Base-by-base conservation (phyloP, 148 eudicot species). In the Nepenthes gracilis region DNA sequence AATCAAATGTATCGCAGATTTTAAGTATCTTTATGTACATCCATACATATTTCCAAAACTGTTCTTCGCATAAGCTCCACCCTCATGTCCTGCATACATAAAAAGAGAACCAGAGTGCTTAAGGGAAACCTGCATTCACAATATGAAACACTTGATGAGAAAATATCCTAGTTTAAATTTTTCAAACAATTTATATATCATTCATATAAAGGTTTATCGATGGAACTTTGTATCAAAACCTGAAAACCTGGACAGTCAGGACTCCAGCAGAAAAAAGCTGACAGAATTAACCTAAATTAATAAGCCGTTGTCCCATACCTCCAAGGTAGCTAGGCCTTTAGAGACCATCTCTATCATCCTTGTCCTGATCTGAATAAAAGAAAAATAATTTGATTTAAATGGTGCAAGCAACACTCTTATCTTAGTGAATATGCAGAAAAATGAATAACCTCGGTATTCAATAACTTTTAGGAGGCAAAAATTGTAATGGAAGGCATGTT, bases 51-150 rank as follows among this genome's bases (percentile, higher is more conserved):
- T 93, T 60, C 99, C 99, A 63, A 71, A 93, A 69, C 99, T 93
- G 69, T 93, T 93, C 75, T 93, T 93, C 33, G 99, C 99, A 78
- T 88, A 93, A 61, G 99, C 96, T 67, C 99, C 99, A 57, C 99
- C 99, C 61, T 84, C 77, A 66, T 88, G 96, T 61, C 99, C 96
- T 65, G 99, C 99, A 58, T 93, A 93, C 99, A 93, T 93, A 72
- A 93, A 93, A 75, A 93, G 84, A 45, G 99, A 93, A 32, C 99
- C 99, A 50, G 99, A 93, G 69, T 93, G 99, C 66, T 93, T 93
- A 23, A 93, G 91, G 23, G 99, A 88, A 32, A 93, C 99, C 99
- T 93, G 78, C 72, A 77, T 57, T 8, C 38, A 43, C 34, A 10
- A 15, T 11, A 63, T 38, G 8, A 52, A 36, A 9, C 57, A 52